phyloP scores from a whole-genome alignment of 176 grass and related monocot species.

The Oryza australiensis region DNA sequence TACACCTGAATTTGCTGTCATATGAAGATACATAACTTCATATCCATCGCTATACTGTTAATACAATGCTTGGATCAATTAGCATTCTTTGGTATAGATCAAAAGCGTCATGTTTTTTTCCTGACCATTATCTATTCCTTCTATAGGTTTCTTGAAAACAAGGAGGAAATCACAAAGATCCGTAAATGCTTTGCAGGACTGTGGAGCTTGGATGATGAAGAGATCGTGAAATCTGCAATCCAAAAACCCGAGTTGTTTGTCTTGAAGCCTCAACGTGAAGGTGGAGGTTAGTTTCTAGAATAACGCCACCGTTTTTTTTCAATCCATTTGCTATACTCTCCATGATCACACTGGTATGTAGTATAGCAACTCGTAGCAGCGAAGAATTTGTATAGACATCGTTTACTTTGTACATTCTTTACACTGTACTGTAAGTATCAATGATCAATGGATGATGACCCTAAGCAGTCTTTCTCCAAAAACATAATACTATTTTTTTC shows the following conservation, averaged over 20 bases:
- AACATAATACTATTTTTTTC: neutral
- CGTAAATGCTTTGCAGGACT: constrained; percentile 92
- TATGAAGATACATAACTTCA: constrained; percentile 1
- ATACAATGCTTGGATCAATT: constrained; percentile 21
- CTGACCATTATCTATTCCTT: constrained; percentile 22
- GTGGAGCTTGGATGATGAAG: constrained; percentile 94
- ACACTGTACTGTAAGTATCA: neutral
- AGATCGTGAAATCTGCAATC: constrained; percentile 61
- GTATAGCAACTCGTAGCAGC: neutral
- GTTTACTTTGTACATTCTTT: neutral
- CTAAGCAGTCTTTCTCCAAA: neutral
- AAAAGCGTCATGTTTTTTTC: constrained; percentile 10
- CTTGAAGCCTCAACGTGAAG: constrained; percentile 97
- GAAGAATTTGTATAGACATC: neutral
- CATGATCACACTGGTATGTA: no score
- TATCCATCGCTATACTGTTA: neutral
- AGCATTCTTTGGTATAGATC: constrained; percentile 28
- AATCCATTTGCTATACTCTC: neutral
- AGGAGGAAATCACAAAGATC: constrained; percentile 68
- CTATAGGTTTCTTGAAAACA: constrained; percentile 73
- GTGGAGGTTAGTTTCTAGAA: constrained; percentile 66
- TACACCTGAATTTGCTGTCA: neutral
- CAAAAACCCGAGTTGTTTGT: constrained; percentile 87
- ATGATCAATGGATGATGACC: neutral
- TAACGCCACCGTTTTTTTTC: constrained; percentile 11